Conservation (phyloP, 2,329 filamentous ascomycete species). For the Plenodomus tracheiphilus region DNA sequence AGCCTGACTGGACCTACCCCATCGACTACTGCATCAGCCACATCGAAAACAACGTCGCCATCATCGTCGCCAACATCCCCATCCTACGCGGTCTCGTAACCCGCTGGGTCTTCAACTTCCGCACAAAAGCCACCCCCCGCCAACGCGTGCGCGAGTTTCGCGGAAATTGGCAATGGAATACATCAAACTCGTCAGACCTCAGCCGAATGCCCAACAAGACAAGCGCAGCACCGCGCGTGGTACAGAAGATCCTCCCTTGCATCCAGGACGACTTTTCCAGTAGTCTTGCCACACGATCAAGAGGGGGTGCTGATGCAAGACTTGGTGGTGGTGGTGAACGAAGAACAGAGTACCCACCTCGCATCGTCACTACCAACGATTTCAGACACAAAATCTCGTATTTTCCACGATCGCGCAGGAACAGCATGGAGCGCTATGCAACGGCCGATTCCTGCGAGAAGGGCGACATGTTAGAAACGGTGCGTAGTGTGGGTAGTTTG, state of each 20-base stretch:
- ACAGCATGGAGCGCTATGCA: constrained; percentile 35
- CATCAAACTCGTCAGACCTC: constrained; percentile 30
- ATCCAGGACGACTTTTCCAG: constrained; percentile 41
- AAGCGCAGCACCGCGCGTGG: constrained; percentile 13
- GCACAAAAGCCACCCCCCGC: constrained; percentile 33
- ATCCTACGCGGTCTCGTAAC: constrained; percentile 48
- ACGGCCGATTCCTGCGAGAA: constrained; percentile 36
- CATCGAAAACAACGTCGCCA: constrained; percentile 48
- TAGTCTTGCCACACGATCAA: constrained; percentile 33
- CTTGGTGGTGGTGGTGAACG: constrained; percentile 5
- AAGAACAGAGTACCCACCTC: constrained; percentile 23
- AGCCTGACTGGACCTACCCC: constrained; percentile 47
- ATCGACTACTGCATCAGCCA: constrained; percentile 49
- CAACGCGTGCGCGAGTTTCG: constrained; percentile 34
- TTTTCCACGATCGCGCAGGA: constrained; percentile 31
- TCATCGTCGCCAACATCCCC: constrained; percentile 47
- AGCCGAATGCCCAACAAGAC: constrained; percentile 23
- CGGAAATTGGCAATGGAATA: constrained; percentile 34
- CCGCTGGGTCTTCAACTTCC: constrained; percentile 46
- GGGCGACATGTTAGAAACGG: constrained; percentile 36
- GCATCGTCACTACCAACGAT: constrained; percentile 24
- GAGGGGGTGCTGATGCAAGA: constrained; percentile 8
- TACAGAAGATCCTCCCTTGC: constrained; percentile 40
- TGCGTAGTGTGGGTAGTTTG: constrained; percentile 37
- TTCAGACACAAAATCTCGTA: constrained; percentile 28